These are phyloP conservation scores for Geranium incanum DNA, from an alignment of 441 rosid species.

Conservation along the genomic window DNA sequence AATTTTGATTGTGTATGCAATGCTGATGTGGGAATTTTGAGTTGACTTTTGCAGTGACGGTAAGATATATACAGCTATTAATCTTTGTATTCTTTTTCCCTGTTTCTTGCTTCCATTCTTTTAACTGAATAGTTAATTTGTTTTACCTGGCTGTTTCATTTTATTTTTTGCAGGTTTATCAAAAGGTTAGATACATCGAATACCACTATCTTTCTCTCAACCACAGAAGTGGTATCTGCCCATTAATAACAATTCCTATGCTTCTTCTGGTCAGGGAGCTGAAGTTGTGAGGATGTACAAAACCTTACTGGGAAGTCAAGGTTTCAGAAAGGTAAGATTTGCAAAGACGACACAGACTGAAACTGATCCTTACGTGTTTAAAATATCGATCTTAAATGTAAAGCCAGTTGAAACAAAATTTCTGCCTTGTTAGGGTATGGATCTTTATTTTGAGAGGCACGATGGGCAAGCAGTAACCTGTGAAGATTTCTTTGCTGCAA, in stretches of 20 bases:
- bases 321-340: slow-evolving; percentile 71
- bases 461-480: slow-evolving; percentile 98
- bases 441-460: slow-evolving; percentile 89
- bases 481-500: slow-evolving; percentile 90
- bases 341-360: neutral
- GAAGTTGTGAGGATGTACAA: slow-evolving; percentile 99
- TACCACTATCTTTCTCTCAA: slow-evolving; percentile 8
- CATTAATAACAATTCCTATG: slow-evolving; percentile 14
- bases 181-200: slow-evolving; percentile 54
- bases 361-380: neutral
- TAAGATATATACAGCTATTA: slow-evolving; percentile 29
- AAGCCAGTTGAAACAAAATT: slow-evolving; percentile 17
- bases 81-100: slow-evolving; percentile 2
- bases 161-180: slow-evolving; percentile 67
- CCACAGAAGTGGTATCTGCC: slow-evolving; percentile 10
- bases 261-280: slow-evolving; percentile 62
- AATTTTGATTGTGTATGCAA: slow-evolving; percentile 16
- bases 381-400: slow-evolving; percentile 7
- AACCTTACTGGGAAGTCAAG: slow-evolving; percentile 79
- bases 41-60: slow-evolving; percentile 62
- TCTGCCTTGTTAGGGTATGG: slow-evolving; percentile 63
- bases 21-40: slow-evolving; percentile 16
- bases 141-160: slow-evolving; percentile 21
- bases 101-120: neutral
- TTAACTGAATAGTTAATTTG: slow-evolving; percentile 6